Percentiles rank a stretch among this genome's conserved stretches.
Conservation (phyloP, 192 early-diverging fungal genomes). For the Coemansia sp. region DNA sequence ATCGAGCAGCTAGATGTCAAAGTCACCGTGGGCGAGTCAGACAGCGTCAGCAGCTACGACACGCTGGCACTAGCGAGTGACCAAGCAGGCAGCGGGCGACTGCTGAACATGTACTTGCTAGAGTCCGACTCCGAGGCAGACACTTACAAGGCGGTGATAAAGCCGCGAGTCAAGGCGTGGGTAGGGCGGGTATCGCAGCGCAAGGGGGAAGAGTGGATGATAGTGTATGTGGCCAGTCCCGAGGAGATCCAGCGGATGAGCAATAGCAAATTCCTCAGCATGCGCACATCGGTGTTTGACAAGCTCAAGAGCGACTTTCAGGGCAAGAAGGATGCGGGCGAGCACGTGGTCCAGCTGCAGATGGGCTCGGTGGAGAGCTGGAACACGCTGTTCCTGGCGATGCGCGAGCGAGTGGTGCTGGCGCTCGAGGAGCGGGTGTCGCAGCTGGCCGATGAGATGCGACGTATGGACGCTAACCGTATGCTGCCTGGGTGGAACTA, state of each 20-base stretch:
- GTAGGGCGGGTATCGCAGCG: conserved; percentile 15
- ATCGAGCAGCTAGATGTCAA: conserved; percentile 63
- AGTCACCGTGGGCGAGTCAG: conserved; percentile 32
- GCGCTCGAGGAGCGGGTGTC: conserved; percentile 70
- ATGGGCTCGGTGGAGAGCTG: conserved; percentile 38
- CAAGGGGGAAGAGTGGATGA: conserved; percentile 78
- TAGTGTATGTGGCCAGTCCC: conserved; percentile 68
- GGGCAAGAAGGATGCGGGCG: conserved; percentile 28
- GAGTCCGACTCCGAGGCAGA: conserved; percentile 35
- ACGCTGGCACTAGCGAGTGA: conserved; percentile 12
- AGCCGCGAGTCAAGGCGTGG: conserved; percentile 45
- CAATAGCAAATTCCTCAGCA: conserved; percentile 52
- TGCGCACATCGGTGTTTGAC: conserved; percentile 75
- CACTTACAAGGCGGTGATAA: conserved; percentile 42
- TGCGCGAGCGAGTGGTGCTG: conserved; percentile 66
- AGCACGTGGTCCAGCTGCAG: conserved; percentile 33
- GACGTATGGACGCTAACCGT: conserved; percentile 85
- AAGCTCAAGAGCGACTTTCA: conserved; percentile 85
- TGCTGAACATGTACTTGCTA: conserved; percentile 35
- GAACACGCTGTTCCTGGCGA: conserved; percentile 28
- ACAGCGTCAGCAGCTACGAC: conserved; percentile 31
- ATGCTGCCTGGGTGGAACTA: conserved; percentile 99
- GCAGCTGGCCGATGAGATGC: conserved; percentile 64
- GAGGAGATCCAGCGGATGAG: conserved; percentile 55
- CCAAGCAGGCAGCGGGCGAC: conserved; percentile 3